Evolutionary conservation across 768 basidiomycete genomes (phyloP).

Genomic region (Macrolepiota dolichaula): DNA sequence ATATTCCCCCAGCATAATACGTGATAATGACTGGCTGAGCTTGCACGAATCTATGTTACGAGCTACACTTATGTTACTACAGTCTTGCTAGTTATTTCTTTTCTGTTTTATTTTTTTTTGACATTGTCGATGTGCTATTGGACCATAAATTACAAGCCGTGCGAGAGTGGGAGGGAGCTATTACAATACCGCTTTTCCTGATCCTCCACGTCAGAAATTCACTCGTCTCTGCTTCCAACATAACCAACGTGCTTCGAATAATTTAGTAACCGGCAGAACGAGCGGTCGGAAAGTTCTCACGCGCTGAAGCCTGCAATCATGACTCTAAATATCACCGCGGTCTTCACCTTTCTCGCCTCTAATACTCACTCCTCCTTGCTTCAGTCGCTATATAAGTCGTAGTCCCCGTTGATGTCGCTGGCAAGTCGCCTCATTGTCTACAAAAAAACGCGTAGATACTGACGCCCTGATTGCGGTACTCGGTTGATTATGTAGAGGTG

Average conservation of each 20-base stretch:
- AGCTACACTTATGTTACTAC: conserved; percentile 8
- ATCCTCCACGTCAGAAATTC: neutral
- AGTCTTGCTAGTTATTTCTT: conserved; percentile 11
- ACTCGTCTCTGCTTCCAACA: neutral
- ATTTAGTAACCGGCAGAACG: neutral
- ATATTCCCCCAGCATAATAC: conserved; percentile 38
- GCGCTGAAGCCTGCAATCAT: neutral
- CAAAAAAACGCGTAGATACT: neutral
- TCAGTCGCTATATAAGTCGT: neutral
- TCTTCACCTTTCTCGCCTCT: neutral
- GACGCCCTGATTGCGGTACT: neutral
- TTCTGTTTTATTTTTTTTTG: conserved; percentile 4
- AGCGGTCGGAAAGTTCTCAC: conserved; percentile 6
- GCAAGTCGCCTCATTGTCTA: neutral
- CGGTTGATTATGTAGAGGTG: neutral
- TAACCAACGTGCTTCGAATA: neutral
- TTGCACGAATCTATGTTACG: conserved; percentile 8
- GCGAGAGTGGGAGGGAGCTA: neutral
- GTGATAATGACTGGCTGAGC: neutral
- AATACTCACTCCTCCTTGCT: neutral
- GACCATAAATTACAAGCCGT: neutral
- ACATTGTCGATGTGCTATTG: conserved; percentile 1
- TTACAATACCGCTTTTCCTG: neutral
- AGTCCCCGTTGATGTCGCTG: neutral
- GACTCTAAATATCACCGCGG: neutral